phyloP scores from a whole-genome alignment of 805 yeast species.

The Candida germanica region DNA sequence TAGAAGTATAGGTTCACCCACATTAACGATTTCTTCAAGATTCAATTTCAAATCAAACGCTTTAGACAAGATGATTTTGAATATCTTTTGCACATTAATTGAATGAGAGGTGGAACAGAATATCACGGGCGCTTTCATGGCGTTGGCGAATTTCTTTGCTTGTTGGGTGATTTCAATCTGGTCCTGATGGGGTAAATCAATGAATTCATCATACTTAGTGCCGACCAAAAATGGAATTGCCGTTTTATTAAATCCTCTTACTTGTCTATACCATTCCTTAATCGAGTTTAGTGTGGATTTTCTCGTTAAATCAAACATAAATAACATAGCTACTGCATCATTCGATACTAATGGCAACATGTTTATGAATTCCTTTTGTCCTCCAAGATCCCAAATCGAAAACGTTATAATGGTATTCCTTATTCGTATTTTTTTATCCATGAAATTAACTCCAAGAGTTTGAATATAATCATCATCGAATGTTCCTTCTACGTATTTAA shows the following conservation, averaged over 20 bases:
- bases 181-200: constrained; percentile 72
- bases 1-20: constrained; percentile 89
- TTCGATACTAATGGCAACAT: constrained; percentile 91
- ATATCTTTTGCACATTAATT: constrained; percentile 89
- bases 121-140: constrained; percentile 81
- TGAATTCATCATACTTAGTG: constrained; percentile 86
- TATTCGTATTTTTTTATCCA: constrained; percentile 84
- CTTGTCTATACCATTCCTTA: constrained; percentile 93
- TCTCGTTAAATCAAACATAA: constrained; percentile 84
- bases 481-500: constrained; percentile 91
- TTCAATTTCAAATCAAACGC: constrained; percentile 83
- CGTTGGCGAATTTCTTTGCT: constrained; percentile 80
- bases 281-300: constrained; percentile 82
- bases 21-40: constrained; percentile 75
- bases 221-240: constrained; percentile 92
- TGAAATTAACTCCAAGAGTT: constrained; percentile 91
- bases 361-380: constrained; percentile 90
- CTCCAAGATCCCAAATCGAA: constrained; percentile 95
- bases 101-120: constrained; percentile 92
- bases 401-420: constrained; percentile 86
- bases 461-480: constrained; percentile 91
- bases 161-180: constrained; percentile 81
- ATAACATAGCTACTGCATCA: constrained; percentile 88
- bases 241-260: constrained; percentile 81
- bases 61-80: constrained; percentile 84